A percentile compares a stretch with the other conserved stretches of the same genome.
Evolutionary conservation across 1,284 basidiomycete species (phyloP).

Genomic region (Ganoderma boninense): DNA sequence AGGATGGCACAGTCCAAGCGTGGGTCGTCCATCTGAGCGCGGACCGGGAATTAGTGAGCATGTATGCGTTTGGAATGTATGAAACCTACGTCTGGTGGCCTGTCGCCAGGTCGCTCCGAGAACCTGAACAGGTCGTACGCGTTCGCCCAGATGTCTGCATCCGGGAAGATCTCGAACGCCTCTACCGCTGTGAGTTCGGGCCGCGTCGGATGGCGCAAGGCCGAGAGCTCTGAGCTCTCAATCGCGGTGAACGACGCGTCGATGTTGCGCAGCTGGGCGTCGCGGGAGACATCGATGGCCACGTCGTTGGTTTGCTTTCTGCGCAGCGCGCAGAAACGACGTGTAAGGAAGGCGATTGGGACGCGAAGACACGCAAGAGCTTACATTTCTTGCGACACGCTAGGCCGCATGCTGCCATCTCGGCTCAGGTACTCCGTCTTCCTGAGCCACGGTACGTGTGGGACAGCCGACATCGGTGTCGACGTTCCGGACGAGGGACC

Average conservation of each 20-base stretch:
- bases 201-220: slow-evolving; percentile 84
- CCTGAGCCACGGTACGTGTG: slow-evolving; percentile 87
- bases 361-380: slow-evolving; percentile 27
- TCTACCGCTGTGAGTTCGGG: slow-evolving; percentile 80
- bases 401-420: slow-evolving; percentile 59
- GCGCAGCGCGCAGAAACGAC: slow-evolving; percentile 5
- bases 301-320: slow-evolving; percentile 59
- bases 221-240: slow-evolving; percentile 63
- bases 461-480: slow-evolving; percentile 45
- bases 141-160: slow-evolving; percentile 89
- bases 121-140: slow-evolving; percentile 91
- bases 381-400: slow-evolving; percentile 64
- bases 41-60: slow-evolving; percentile 1
- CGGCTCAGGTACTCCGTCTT: slow-evolving; percentile 88
- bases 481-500: slow-evolving; percentile 41
- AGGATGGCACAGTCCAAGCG: slow-evolving; percentile 87
- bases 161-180: slow-evolving; percentile 88
- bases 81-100: slow-evolving; percentile 63
- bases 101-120: slow-evolving; percentile 87
- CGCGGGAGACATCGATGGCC: slow-evolving; percentile 77
- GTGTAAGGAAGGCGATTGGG: background rate
- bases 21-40: slow-evolving; percentile 69
- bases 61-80: background rate
- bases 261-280: slow-evolving; percentile 84
- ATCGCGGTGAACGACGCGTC: slow-evolving; percentile 82